Base-by-base conservation (phyloP, 1,139 yeast genomes). In the Saccharomyces hybrid region DNA sequence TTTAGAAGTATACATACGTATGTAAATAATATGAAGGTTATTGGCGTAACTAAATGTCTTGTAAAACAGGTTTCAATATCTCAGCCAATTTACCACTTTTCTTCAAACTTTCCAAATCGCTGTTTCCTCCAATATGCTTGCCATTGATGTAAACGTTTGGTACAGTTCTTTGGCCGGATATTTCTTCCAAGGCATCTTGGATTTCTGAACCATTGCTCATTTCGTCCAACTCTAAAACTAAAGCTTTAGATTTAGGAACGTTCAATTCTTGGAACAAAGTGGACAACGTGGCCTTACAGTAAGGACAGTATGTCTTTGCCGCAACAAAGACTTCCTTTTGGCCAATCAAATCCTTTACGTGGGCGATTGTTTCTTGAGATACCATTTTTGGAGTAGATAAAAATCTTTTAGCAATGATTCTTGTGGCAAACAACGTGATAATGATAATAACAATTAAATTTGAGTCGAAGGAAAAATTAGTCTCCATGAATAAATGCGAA, bases 81-180 rank as follows among this genome's bases (percentile, higher is more conserved):
- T 57, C 62, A 52, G 75, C 70, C 56, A 78, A 67, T 61, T 75
- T 61, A 56, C 79, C 80, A 49, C 64, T 59, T 34, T 68, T 65
- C 60, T 77, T 76, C 70, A 84, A 77, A 49, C 77, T 75, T 74
- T 88, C 95, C 59, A 91, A 77, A 63, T 87, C 96, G 52, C 91
- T 84, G 79, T 89, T 88, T 57, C 99, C 99, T 59, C 99, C 99
- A 65, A 93, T 82, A 75, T 89, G 97, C 73, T 88, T 79, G 56
- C 96, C 97, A 52, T 79, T 83, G 70, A 93, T 90, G 74, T 86
- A 90, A 61, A 93, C 81, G 72, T 87, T 91, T 59, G 99, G 99
- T 56, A 93, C 98, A 46, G 97, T 89, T 63, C 82, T 79, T 76
- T 93, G 98, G 59, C 97, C 96, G 47, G 95, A 86, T 60, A 89